phyloP scores from a whole-genome alignment of 768 basidiomycete genomes.

The Amanita inopinata region DNA sequence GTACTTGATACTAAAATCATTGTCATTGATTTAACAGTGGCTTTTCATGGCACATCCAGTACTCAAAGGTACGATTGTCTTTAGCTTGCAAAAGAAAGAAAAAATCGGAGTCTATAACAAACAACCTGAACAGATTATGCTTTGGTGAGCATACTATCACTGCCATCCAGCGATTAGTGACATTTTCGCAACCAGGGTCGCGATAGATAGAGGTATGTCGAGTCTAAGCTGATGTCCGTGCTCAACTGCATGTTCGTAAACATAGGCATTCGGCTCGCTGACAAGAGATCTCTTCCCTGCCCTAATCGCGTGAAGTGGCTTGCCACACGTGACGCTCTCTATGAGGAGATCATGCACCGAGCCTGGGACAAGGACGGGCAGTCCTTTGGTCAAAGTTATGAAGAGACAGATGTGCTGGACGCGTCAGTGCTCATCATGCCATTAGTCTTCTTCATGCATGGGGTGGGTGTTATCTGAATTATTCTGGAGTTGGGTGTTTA shows the following conservation, averaged over 20 bases:
- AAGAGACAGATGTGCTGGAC: conserved; percentile 74
- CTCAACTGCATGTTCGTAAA: neutral
- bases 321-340: conserved; percentile 67
- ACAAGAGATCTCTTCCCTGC: conserved; percentile 90
- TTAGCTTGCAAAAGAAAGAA: too few relatives aligned
- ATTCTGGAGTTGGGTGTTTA: neutral
- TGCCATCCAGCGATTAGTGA: too few relatives aligned
- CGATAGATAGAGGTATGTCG: conserved; percentile 72
- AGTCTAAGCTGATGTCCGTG: too few relatives aligned
- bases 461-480: conserved; percentile 32
- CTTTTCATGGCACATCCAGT: conserved; percentile 28
- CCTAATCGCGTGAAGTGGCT: conserved; percentile 66
- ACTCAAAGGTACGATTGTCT: too few relatives aligned
- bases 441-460: conserved; percentile 83
- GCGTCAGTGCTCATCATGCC: conserved; percentile 90
- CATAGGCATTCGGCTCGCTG: conserved; percentile 75
- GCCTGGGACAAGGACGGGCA: conserved; percentile 69
- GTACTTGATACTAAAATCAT: conserved; percentile 15
- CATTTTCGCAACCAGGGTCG: conserved; percentile 52
- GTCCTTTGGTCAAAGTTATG: conserved; percentile 85
- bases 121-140: conserved; percentile 60
- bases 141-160: conserved; percentile 57
- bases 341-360: conserved; percentile 88
- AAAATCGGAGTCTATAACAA: too few relatives aligned
- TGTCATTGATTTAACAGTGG: conserved; percentile 5